Conservation (phyloP, 2,329 filamentous ascomycete genomes). For the Zymoseptoria pseudotritici region DNA sequence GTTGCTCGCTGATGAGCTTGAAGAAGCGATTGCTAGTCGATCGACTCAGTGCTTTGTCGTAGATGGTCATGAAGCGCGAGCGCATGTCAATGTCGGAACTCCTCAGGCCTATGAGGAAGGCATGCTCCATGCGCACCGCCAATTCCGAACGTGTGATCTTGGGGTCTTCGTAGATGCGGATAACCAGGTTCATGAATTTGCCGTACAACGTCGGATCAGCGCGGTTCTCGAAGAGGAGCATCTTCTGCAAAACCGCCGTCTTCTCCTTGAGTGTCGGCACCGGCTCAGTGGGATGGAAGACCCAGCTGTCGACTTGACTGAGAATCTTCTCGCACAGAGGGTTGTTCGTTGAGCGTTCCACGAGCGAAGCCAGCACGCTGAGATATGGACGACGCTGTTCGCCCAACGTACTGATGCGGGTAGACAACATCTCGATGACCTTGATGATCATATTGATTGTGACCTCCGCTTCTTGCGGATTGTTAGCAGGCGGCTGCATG, state of each 20-base stretch:
- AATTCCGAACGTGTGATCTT: constrained; percentile 93
- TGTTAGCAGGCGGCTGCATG: constrained; percentile 45
- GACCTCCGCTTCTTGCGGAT: constrained; percentile 74
- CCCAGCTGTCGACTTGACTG: constrained; percentile 89
- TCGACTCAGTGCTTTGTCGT: constrained; percentile 89
- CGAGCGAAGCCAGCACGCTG: constrained; percentile 86
- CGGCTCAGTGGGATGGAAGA: constrained; percentile 88
- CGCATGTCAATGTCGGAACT: constrained; percentile 95
- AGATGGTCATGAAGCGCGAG: constrained; percentile 92
- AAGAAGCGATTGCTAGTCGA: constrained; percentile 80
- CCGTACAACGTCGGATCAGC: constrained; percentile 76
- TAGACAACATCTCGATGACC: constrained; percentile 83
- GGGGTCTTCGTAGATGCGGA: constrained; percentile 95
- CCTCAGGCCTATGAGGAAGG: constrained; percentile 90
- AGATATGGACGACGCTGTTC: constrained; percentile 90
- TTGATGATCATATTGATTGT: constrained; percentile 89
- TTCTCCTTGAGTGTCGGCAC: constrained; percentile 98
- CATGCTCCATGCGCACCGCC: constrained; percentile 94
- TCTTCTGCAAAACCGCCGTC: constrained; percentile 97
- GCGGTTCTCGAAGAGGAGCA: constrained; percentile 89
- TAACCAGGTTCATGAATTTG: constrained; percentile 91
- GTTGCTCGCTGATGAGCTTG: constrained; percentile 85
- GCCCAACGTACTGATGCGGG: constrained; percentile 85
- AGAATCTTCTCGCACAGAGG: constrained; percentile 86
- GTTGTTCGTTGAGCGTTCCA: constrained; percentile 87